Conservation (phyloP, 169 alveolate species). For the Besnoitia besnoiti region DNA sequence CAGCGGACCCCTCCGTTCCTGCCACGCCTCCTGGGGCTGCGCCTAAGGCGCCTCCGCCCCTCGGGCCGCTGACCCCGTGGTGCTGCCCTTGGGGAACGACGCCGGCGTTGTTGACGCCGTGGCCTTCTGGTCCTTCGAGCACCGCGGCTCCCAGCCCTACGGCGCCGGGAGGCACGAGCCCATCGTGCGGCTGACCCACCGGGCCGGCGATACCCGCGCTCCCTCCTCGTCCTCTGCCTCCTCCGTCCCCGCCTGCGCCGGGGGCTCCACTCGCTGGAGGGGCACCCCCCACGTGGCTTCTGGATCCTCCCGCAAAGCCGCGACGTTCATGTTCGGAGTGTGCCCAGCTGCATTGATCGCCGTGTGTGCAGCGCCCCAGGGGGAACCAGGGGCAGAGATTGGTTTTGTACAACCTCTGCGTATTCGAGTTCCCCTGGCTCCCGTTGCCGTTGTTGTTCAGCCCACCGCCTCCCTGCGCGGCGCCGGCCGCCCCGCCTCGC, state of each 20-base stretch:
- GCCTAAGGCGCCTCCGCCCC: not conserved
- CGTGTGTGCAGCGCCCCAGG: conserved; percentile 1
- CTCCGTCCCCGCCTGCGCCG: not conserved
- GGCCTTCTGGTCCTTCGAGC: not conserved
- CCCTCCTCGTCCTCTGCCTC: not conserved
- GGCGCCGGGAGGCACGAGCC: not conserved
- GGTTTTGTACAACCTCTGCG: not conserved
- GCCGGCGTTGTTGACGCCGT: no score
- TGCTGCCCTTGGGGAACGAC: not conserved
- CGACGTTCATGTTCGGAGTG: conserved; percentile 29
- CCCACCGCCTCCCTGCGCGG: not conserved
- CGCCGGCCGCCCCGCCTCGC: not conserved
- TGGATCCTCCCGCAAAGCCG: not conserved
- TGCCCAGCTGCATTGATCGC: conserved; percentile 48
- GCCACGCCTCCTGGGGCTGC: not conserved
- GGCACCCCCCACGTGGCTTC: not conserved
- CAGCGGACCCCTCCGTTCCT: not conserved
- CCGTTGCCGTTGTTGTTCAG: not conserved
- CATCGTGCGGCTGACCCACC: not conserved
- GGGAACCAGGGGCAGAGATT: conserved; percentile 40
- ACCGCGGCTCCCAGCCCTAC: not conserved
- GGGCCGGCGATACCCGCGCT: not conserved
- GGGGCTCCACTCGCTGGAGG: not conserved
- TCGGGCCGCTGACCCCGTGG: not conserved
- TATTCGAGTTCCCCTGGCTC: not conserved